A percentile compares a stretch with the other conserved stretches of the same genome.
phyloP scores from a whole-genome alignment of 495 filamentous ascomycete species.

The Daldinia caldariorum region DNA sequence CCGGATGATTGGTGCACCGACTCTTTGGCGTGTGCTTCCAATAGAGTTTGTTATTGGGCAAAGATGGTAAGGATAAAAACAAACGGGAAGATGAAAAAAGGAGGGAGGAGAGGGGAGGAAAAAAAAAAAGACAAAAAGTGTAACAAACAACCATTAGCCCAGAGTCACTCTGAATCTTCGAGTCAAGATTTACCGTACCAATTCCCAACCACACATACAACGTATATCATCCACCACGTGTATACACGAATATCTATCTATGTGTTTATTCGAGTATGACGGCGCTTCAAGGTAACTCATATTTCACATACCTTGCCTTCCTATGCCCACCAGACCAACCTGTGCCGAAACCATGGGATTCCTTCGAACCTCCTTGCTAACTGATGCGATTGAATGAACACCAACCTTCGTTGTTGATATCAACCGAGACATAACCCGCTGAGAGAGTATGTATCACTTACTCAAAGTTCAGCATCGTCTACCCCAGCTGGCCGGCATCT shows the following conservation, averaged over 20 bases:
- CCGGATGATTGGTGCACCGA: slow-evolving; percentile 32
- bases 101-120: no score
- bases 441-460: neutral
- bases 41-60: slow-evolving; percentile 37
- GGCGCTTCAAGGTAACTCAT: neutral
- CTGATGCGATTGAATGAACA: neutral
- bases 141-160: no score
- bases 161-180: neutral
- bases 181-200: no score
- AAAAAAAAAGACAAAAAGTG: no score
- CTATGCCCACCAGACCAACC: neutral
- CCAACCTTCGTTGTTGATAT: neutral
- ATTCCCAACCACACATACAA: no score
- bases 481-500: neutral
- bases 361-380: neutral
- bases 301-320: neutral
- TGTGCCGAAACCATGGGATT: neutral
- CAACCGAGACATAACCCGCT: neutral
- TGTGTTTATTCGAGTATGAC: neutral
- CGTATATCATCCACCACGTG: neutral
- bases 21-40: slow-evolving; percentile 33
- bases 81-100: slow-evolving; percentile 16
- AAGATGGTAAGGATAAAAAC: neutral
- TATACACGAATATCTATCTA: neutral
- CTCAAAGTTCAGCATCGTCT: neutral